phyloP scores from a whole-genome alignment of 495 filamentous ascomycete species.

The Xylaria telfairii region DNA sequence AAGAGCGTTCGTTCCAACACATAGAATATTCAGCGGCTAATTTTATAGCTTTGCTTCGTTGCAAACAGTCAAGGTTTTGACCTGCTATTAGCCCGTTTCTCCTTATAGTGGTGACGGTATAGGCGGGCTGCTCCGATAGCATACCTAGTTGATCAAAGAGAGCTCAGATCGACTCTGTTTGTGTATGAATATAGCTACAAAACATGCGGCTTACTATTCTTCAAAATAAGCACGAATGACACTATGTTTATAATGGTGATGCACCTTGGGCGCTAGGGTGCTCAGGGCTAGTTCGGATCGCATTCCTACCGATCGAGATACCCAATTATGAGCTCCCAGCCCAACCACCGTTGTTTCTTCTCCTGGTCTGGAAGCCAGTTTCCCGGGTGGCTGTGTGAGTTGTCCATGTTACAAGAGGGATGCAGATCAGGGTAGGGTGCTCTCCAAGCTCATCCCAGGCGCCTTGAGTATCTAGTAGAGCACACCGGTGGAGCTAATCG shows the following conservation, averaged over 20 bases:
- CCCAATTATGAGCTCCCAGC: background rate
- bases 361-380: background rate
- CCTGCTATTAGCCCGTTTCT: background rate
- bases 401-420: background rate
- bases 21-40: background rate
- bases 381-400: slow-evolving; percentile 9
- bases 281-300: background rate
- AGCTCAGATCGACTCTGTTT: background rate
- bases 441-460: slow-evolving; percentile 1
- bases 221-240: background rate
- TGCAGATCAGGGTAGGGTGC: slow-evolving; percentile 1
- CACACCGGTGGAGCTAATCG: background rate
- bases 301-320: background rate
- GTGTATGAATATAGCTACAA: background rate
- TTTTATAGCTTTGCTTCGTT: background rate
- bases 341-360: background rate
- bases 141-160: background rate
- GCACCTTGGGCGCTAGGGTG: background rate
- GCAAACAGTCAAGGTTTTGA: background rate
- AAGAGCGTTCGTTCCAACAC: background rate
- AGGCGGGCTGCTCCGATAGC: background rate
- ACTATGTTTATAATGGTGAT: background rate
- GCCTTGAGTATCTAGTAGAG: background rate
- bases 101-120: background rate
- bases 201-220: background rate